Evolutionary conservation across 2,329 filamentous ascomycete species (phyloP).

Genomic region (Beauveria sp.): DNA sequence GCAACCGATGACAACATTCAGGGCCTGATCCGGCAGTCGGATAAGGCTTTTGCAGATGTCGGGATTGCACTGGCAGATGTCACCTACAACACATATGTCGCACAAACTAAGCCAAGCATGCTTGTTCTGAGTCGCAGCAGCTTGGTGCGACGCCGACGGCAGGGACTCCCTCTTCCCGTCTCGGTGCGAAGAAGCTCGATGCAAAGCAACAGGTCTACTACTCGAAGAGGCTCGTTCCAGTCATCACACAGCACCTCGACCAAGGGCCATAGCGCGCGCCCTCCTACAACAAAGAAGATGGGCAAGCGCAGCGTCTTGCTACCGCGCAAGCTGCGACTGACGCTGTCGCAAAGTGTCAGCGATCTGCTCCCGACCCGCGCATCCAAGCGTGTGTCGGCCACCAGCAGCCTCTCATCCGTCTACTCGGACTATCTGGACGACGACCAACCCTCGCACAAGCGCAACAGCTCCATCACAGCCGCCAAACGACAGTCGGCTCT

Average conservation of each 20-base stretch:
- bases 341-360: conserved; percentile 48
- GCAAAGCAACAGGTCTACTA: background rate
- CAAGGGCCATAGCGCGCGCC: background rate
- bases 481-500: background rate
- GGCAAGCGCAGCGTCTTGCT: conserved; percentile 8
- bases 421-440: conserved; percentile 48
- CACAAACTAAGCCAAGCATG: background rate
- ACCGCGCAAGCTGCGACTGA: conserved; percentile 33
- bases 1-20: conserved; percentile 27
- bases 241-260: background rate
- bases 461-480: conserved; percentile 10
- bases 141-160: background rate
- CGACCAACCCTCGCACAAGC: conserved; percentile 18
- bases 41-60: conserved; percentile 42
- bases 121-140: background rate
- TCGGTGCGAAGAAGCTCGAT: background rate
- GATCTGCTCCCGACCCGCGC: conserved; percentile 47
- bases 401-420: conserved; percentile 38
- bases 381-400: conserved; percentile 36
- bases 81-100: conserved; percentile 13
- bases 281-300: conserved; percentile 7
- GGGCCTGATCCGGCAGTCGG: conserved; percentile 40
- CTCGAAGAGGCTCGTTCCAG: background rate
- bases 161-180: background rate
- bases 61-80: conserved; percentile 33